phyloP scores from a whole-genome alignment of 2,329 filamentous ascomycete genomes.

The Tolypocladium nubicola region DNA sequence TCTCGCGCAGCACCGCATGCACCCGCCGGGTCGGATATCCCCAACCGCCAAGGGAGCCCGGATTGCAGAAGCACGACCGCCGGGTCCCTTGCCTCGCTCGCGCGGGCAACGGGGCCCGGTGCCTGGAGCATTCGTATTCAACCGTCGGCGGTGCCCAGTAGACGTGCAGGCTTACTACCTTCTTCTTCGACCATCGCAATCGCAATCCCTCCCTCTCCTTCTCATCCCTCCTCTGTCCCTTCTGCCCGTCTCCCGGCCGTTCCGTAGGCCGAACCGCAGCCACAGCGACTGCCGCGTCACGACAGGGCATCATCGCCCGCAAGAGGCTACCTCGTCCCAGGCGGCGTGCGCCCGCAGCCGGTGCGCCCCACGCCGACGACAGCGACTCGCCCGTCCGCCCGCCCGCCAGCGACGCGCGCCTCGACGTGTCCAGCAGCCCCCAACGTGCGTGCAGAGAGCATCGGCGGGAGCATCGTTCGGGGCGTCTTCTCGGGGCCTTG shows the following conservation, averaged over 20 bases:
- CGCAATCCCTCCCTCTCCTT: background rate
- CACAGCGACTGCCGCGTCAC: background rate
- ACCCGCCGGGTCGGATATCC: background rate
- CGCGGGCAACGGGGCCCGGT: background rate
- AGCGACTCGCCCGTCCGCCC: background rate
- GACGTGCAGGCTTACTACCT: background rate
- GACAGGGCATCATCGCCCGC: background rate
- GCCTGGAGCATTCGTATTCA: background rate
- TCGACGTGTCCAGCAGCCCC: background rate
- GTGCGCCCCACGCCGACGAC: background rate
- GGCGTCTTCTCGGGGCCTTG: background rate
- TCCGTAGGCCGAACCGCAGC: background rate
- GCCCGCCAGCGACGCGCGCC: background rate
- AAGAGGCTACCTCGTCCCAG: background rate
- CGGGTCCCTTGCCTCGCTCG: background rate
- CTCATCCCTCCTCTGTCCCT: background rate
- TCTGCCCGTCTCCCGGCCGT: background rate
- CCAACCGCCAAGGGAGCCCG: no score
- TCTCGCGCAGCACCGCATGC: background rate
- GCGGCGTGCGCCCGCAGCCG: background rate
- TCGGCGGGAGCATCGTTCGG: background rate
- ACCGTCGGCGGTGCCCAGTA: background rate
- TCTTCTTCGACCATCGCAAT: background rate
- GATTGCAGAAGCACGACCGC: no score
- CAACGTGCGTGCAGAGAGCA: background rate